Conservation (phyloP, 164 flowering plant species). For the Piper betle region DNA sequence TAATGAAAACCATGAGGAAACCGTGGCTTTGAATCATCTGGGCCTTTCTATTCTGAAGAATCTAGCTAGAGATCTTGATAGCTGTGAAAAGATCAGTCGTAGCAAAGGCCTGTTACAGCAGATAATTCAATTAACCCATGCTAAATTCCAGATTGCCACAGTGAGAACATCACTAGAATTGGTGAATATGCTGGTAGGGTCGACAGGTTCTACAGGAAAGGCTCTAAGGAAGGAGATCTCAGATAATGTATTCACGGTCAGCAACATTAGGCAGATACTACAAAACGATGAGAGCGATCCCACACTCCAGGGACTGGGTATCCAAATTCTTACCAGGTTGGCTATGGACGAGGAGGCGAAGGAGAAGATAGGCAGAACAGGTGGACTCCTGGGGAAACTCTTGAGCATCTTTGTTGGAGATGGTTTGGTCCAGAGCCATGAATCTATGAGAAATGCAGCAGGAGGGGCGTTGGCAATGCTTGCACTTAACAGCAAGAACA, state of each 20-base stretch:
- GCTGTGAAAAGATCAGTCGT: conserved; percentile 84
- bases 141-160: conserved; percentile 43
- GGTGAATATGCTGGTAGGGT: conserved; percentile 66
- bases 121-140: conserved; percentile 68
- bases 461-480: conserved; percentile 91
- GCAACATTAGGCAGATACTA: conserved; percentile 74
- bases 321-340: conserved; percentile 60
- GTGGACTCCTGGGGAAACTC: conserved; percentile 59
- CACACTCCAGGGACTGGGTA: conserved; percentile 47
- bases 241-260: conserved; percentile 72
- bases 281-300: conserved; percentile 53
- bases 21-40: conserved; percentile 58
- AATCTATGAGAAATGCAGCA: conserved; percentile 45
- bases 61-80: conserved; percentile 73
- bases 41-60: conserved; percentile 79
- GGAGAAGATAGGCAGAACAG: conserved; percentile 88
- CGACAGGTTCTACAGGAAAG: conserved; percentile 71
- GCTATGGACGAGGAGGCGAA: conserved; percentile 70
- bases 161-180: conserved; percentile 66
- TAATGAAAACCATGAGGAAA: conserved; percentile 30
- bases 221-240: conserved; percentile 64
- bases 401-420: conserved; percentile 45
- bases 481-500: conserved; percentile 53
- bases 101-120: conserved; percentile 76
- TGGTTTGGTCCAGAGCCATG: conserved; percentile 20